Percentiles rank a stretch among this genome's conserved stretches.
phyloP scores from a whole-genome alignment of 805 yeast species.

The Ogataea neopini region DNA sequence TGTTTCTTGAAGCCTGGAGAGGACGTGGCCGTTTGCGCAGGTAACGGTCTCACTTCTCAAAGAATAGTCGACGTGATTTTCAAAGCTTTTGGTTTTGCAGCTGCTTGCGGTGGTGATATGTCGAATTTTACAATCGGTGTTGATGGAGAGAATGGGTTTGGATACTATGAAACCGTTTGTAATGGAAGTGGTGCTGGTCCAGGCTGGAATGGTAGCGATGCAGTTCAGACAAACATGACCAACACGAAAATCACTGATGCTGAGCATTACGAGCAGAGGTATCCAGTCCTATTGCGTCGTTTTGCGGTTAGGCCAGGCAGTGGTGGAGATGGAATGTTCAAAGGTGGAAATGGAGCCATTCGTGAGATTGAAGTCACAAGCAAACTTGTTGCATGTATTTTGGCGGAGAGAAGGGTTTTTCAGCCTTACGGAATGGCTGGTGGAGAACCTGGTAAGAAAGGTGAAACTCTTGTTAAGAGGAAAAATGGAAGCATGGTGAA shows the following conservation, averaged over 20 bases:
- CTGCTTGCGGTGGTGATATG: slow-evolving; percentile 58
- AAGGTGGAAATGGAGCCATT: slow-evolving; percentile 51
- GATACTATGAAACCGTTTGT: slow-evolving; percentile 53
- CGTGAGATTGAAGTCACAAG: slow-evolving; percentile 15
- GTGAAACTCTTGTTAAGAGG: slow-evolving; percentile 30
- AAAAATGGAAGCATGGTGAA: slow-evolving; percentile 21
- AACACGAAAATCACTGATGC: slow-evolving; percentile 56
- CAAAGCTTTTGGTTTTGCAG: slow-evolving; percentile 54
- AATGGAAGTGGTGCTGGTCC: slow-evolving; percentile 56
- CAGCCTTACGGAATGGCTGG: slow-evolving; percentile 49
- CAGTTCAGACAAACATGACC: slow-evolving; percentile 54
- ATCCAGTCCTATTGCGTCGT: slow-evolving; percentile 49
- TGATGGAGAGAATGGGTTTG: slow-evolving; percentile 47
- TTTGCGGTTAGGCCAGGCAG: slow-evolving; percentile 43
- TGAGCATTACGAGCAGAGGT: slow-evolving; percentile 51
- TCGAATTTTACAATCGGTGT: slow-evolving; percentile 54
- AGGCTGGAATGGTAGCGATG: slow-evolving; percentile 46
- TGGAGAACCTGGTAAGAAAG: slow-evolving; percentile 45
- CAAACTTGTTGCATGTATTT: slow-evolving; percentile 27
- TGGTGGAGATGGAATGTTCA: slow-evolving; percentile 48
- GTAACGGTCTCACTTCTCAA: slow-evolving; percentile 56
- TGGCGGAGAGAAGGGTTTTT: slow-evolving; percentile 44
- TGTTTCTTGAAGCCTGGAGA: slow-evolving; percentile 38
- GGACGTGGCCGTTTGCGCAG: slow-evolving; percentile 49
- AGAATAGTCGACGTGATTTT: slow-evolving; percentile 53